Evolutionary conservation across 352 stramenopile genomes (phyloP).

Genomic region (Phytophthora sojae): DNA sequence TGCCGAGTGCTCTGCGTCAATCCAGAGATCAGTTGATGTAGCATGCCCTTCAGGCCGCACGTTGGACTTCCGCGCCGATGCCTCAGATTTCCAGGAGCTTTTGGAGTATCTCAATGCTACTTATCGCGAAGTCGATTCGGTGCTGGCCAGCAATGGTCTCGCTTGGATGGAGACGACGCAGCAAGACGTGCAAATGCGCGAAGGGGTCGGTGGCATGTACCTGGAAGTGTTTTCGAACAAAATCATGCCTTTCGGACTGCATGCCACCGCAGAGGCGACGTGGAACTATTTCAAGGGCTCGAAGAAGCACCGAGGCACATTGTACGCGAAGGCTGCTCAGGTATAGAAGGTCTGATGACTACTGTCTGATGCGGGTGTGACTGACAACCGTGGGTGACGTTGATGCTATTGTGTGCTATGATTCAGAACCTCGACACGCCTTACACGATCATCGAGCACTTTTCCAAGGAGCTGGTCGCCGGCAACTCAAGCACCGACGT

Average conservation of each 20-base stretch:
- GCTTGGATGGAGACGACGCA: conserved; percentile 33
- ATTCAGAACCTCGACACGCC: conserved; percentile 41
- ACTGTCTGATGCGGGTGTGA: neutral
- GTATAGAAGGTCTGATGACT: conserved; percentile 15
- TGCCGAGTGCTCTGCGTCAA: conserved; percentile 23
- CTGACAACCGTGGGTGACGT: neutral
- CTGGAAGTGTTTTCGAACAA: conserved; percentile 46
- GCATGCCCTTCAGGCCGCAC: conserved; percentile 20
- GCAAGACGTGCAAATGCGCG: conserved; percentile 37
- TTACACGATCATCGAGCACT: conserved; percentile 68
- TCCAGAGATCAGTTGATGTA: conserved; percentile 23
- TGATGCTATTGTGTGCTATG: neutral
- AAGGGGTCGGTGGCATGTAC: conserved; percentile 33
- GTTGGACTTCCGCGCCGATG: conserved; percentile 31
- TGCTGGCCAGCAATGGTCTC: conserved; percentile 38
- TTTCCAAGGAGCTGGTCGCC: conserved; percentile 61
- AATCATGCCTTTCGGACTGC: conserved; percentile 38
- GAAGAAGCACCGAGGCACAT: conserved; percentile 40
- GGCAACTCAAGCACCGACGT: conserved; percentile 61
- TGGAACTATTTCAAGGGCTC: conserved; percentile 50
- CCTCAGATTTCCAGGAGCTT: conserved; percentile 32
- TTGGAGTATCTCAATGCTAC: conserved; percentile 33
- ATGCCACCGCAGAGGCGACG: conserved; percentile 32
- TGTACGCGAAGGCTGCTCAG: conserved; percentile 44
- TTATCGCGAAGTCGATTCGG: conserved; percentile 33